Conservation (phyloP, 2,329 filamentous ascomycete species). For the Dichotomopilus funicola region DNA sequence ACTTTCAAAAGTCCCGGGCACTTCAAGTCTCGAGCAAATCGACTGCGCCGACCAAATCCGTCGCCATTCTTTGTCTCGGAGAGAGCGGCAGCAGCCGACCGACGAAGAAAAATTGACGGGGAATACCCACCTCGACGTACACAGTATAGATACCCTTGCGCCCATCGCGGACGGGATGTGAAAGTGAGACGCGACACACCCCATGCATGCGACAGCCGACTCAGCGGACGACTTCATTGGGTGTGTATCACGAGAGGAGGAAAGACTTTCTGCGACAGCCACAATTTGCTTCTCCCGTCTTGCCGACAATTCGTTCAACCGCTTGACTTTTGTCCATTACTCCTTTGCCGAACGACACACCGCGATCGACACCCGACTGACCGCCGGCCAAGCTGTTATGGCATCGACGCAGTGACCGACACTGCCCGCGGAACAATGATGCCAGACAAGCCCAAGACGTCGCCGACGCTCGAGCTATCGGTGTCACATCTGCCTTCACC, state of each 20-base stretch:
- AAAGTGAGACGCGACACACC: conserved; percentile 1
- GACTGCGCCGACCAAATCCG: neutral
- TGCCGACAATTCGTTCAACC: neutral
- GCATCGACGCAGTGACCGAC: conserved; percentile 19
- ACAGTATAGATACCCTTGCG: neutral
- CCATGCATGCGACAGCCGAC: conserved; percentile 2
- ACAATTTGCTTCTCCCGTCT: neutral
- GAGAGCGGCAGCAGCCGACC: neutral
- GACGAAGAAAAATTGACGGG: neutral
- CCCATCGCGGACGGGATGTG: neutral
- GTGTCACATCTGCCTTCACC: conserved; percentile 16
- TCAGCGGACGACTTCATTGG: neutral
- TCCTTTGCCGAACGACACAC: neutral
- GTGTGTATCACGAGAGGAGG: conserved; percentile 7
- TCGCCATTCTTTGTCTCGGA: neutral
- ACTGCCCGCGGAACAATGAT: conserved; percentile 38
- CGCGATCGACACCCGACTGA: conserved; percentile 7
- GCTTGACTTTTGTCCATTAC: neutral
- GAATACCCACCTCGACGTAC: neutral
- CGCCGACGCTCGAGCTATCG: conserved; percentile 27
- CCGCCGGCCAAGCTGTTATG: conserved; percentile 15
- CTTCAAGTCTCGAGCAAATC: neutral
- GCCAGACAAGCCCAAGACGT: conserved; percentile 34
- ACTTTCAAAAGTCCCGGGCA: neutral
- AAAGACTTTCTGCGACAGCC: neutral